Percentiles rank a stretch among this genome's conserved stretches.
Conservation (phyloP, 305 asterid genomes). For the Fraxinus latifolia region DNA sequence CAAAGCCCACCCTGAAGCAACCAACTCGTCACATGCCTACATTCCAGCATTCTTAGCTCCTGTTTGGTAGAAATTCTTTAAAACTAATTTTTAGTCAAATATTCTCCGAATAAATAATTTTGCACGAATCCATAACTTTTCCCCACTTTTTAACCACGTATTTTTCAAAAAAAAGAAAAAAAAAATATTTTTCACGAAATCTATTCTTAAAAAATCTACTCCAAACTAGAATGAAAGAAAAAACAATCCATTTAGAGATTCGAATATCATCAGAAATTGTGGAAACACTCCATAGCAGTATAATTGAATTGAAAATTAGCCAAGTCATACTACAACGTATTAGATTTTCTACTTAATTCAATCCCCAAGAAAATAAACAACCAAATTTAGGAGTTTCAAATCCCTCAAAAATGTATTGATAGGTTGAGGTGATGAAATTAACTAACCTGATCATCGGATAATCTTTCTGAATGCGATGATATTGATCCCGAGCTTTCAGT, state of each 20-base stretch:
- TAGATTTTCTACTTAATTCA: too few species aligned
- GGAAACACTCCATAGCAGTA: not conserved
- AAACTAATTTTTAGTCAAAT: not conserved
- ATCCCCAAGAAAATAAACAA: not conserved
- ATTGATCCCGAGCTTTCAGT: conserved; percentile 74
- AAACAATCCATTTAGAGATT: not conserved
- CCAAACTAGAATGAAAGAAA: not conserved
- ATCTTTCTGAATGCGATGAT: conserved; percentile 75
- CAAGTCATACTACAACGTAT: not conserved
- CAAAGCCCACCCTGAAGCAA: not conserved
- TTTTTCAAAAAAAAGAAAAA: too few species aligned
- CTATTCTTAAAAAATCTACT: not conserved
- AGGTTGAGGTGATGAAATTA: not conserved
- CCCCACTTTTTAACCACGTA: not conserved
- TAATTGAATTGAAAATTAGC: not conserved
- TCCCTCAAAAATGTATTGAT: not conserved
- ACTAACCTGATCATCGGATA: conserved; percentile 84
- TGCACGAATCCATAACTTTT: not conserved
- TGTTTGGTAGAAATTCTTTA: too few species aligned
- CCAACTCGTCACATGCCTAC: not conserved
- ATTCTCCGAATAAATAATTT: not conserved
- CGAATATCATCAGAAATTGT: not conserved
- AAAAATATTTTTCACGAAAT: not conserved
- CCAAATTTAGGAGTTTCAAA: not conserved
- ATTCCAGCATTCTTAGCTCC: not conserved